Percentiles rank a stretch among this genome's conserved stretches.
These are phyloP conservation scores for Pisolithus thermaeus DNA, from an alignment of 1,284 basidiomycete species.

Conservation along the genomic window DNA sequence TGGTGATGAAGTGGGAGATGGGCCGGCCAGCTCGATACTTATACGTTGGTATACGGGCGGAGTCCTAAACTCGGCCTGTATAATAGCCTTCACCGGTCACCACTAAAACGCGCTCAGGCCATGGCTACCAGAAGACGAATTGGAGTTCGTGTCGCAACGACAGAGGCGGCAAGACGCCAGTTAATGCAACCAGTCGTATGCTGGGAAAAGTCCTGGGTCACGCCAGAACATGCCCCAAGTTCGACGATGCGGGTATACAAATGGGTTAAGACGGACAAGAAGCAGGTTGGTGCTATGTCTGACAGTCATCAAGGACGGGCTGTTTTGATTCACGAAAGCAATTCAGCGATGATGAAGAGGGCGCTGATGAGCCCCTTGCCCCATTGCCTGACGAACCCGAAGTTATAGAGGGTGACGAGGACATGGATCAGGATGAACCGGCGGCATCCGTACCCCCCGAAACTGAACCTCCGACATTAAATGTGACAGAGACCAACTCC, in stretches of 20 bases:
- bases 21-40: no score
- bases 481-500: constrained; percentile 29
- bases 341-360: constrained; percentile 77
- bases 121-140: constrained; percentile 72
- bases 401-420: constrained; percentile 53
- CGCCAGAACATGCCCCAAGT: constrained; percentile 47
- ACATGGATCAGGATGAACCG: constrained; percentile 61
- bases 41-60: no score
- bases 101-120: background rate
- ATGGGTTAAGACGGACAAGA: constrained; percentile 71
- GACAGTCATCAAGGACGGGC: background rate
- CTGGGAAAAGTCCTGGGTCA: constrained; percentile 69
- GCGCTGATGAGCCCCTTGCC: constrained; percentile 66
- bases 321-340: constrained; percentile 40
- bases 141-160: constrained; percentile 66
- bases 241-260: constrained; percentile 61
- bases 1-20: no score
- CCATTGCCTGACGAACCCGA: constrained; percentile 72
- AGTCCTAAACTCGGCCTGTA: no score
- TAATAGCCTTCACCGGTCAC: no score
- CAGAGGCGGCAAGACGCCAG: constrained; percentile 71
- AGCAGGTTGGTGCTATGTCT: constrained; percentile 48
- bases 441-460: constrained; percentile 44
- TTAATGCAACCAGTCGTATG: constrained; percentile 75
- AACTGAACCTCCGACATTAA: constrained; percentile 24